Percentiles rank a stretch among this genome's conserved stretches.
phyloP scores from a whole-genome alignment of 2,329 filamentous ascomycete species.

The Aspergillus spinulosporus region DNA sequence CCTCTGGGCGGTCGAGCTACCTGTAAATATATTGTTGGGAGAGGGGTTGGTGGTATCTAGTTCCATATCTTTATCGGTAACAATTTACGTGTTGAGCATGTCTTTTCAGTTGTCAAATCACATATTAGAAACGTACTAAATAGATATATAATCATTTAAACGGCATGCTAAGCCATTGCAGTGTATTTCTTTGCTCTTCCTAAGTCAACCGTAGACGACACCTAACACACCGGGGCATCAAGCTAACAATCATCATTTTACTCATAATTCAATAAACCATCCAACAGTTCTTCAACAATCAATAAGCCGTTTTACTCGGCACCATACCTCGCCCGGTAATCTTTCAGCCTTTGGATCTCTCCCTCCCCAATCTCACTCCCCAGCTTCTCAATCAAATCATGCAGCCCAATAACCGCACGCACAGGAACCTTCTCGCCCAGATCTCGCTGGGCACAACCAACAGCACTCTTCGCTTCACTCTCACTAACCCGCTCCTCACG shows the following conservation, averaged over 20 bases:
- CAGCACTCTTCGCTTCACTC: slow-evolving; percentile 55
- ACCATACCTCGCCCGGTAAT: slow-evolving; percentile 57
- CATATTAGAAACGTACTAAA: too few species aligned
- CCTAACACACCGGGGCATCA: background rate
- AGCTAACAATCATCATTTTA: background rate
- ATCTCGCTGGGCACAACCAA: slow-evolving; percentile 65
- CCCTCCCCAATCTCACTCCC: slow-evolving; percentile 59
- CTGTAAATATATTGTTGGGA: too few species aligned
- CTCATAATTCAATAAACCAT: background rate
- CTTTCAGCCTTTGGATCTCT: slow-evolving; percentile 65
- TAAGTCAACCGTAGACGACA: too few species aligned
- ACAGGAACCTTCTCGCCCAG: slow-evolving; percentile 69
- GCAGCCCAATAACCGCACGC: slow-evolving; percentile 74
- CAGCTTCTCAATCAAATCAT: slow-evolving; percentile 72
- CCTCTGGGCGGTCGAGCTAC: too few species aligned
- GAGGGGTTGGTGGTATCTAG: too few species aligned
- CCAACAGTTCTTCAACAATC: background rate
- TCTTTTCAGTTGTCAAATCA: too few species aligned
- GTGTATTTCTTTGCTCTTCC: too few species aligned
- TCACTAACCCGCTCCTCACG: slow-evolving; percentile 22
- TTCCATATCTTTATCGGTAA: too few species aligned
- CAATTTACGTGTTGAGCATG: too few species aligned
- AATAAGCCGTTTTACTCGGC: slow-evolving; percentile 25
- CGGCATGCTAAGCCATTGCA: too few species aligned
- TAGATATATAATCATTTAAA: too few species aligned